These are phyloP conservation scores for Komagataella pastoris DNA, from an alignment of 805 yeast species.

Conservation along the genomic window DNA sequence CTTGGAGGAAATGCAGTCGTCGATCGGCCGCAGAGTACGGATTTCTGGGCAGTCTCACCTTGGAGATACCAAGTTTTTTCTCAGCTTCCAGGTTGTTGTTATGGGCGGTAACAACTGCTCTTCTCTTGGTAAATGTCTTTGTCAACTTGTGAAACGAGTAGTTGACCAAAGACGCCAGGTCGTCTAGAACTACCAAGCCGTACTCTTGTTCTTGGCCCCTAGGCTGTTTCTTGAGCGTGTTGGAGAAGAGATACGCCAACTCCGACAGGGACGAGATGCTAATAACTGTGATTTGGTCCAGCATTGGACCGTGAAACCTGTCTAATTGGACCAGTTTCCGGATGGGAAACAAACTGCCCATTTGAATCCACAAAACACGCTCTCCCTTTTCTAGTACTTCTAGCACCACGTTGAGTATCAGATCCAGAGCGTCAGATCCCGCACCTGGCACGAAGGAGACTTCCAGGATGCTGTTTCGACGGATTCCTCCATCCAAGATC, in stretches of 20 bases:
- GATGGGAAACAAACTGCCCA: conserved; percentile 2
- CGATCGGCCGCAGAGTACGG: background rate
- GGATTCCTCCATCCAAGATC: background rate
- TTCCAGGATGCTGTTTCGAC: background rate
- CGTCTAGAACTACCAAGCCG: background rate
- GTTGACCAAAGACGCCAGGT: background rate
- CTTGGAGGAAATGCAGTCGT: background rate
- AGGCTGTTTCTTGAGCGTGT: background rate
- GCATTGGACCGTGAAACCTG: conserved; percentile 1
- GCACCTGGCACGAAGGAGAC: background rate
- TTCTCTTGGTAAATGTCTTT: background rate
- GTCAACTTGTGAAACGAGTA: background rate
- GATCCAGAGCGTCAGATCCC: conserved; percentile 4
- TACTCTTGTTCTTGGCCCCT: background rate
- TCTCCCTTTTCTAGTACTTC: background rate
- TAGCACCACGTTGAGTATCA: conserved; percentile 1
- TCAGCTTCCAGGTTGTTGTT: background rate
- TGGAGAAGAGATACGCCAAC: background rate
- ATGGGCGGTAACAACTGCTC: background rate
- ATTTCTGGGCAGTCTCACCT: background rate
- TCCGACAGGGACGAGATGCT: background rate
- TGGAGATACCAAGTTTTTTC: background rate
- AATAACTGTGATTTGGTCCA: background rate
- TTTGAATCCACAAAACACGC: conserved; percentile 5
- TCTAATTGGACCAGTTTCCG: conserved; percentile 1